Percentiles rank a stretch among this genome's conserved stretches.
Conservation (phyloP, 371 early-diverging fungal genomes). For the Actinomortierella wolfii region DNA sequence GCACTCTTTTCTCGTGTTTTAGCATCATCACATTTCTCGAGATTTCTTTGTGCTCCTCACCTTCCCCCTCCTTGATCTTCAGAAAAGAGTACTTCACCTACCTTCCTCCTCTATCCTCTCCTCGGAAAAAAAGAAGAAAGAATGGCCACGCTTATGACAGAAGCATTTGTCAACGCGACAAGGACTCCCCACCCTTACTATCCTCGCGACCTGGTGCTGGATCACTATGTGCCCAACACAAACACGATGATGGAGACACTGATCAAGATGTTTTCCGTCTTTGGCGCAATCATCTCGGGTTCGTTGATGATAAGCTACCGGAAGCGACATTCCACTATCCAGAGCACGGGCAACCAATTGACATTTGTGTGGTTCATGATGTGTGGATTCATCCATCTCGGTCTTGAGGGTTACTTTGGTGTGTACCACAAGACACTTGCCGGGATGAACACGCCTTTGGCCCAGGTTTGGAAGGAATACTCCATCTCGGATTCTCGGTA, state of each 20-base stretch:
- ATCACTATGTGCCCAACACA: constrained; percentile 59
- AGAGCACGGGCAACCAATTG: constrained; percentile 23
- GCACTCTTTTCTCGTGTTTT: too few species aligned
- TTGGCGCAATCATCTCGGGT: constrained; percentile 44
- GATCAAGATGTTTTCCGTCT: constrained; percentile 41
- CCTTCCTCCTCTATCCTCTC: too few species aligned
- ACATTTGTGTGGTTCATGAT: constrained; percentile 82
- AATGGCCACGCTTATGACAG: too few species aligned
- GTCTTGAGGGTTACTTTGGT: constrained; percentile 88
- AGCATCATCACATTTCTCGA: too few species aligned
- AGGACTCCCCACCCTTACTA: constrained; percentile 58
- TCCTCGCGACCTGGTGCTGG: constrained; percentile 52
- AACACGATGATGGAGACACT: constrained; percentile 48
- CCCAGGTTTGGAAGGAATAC: constrained; percentile 93
- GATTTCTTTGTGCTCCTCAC: too few species aligned
- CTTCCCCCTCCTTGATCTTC: too few species aligned
- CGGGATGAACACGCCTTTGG: constrained; percentile 64
- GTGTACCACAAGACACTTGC: constrained; percentile 65
- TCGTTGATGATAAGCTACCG: constrained; percentile 22
- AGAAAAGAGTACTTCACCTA: too few species aligned
- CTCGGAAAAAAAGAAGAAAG: too few species aligned
- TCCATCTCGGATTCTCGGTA: constrained; percentile 88
- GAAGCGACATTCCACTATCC: constrained; percentile 37
- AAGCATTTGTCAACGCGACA: background rate
- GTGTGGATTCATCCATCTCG: constrained; percentile 78